These are phyloP conservation scores for Oleoguttula mirabilis DNA, from an alignment of 495 filamentous ascomycete genomes.

Conservation along the genomic window DNA sequence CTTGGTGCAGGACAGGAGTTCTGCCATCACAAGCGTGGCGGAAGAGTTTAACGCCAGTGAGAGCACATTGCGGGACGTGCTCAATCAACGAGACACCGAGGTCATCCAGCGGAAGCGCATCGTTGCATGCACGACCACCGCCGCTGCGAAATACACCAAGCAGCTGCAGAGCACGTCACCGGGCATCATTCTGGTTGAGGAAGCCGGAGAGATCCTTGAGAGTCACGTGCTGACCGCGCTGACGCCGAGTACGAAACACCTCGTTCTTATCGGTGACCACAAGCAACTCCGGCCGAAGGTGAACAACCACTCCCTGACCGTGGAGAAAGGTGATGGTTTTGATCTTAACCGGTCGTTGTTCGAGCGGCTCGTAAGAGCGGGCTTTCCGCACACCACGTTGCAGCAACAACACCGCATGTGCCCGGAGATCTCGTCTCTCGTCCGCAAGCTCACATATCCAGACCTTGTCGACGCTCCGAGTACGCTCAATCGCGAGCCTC, in stretches of 20 bases:
- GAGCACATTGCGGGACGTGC: conserved; percentile 30
- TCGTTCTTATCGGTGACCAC: conserved; percentile 68
- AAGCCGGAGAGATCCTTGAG: conserved; percentile 72
- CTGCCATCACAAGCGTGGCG: conserved; percentile 28
- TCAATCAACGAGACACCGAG: conserved; percentile 34
- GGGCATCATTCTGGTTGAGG: conserved; percentile 55
- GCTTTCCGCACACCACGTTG: conserved; percentile 44
- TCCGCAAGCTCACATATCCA: conserved; percentile 52
- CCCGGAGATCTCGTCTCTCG: conserved; percentile 53
- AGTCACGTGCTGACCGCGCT: conserved; percentile 57
- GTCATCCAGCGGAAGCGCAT: conserved; percentile 46
- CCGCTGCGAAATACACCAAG: conserved; percentile 49
- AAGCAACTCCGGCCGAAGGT: conserved; percentile 63
- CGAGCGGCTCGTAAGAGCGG: conserved; percentile 51
- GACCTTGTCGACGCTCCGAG: conserved; percentile 45
- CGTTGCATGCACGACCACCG: conserved; percentile 67
- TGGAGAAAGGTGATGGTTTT: conserved; percentile 57
- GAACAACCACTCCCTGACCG: conserved; percentile 49
- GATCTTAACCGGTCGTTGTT: conserved; percentile 63
- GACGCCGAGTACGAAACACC: conserved; percentile 45
- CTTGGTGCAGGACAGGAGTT: conserved; percentile 40
- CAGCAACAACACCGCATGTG: conserved; percentile 58
- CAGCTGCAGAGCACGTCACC: conserved; percentile 41
- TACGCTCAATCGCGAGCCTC: conserved; percentile 38
- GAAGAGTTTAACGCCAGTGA: conserved; percentile 36